A percentile compares a stretch with the other conserved stretches of the same genome.
These are phyloP conservation scores for Russula compacta DNA, from an alignment of 768 basidiomycete genomes.

Conservation along the genomic window DNA sequence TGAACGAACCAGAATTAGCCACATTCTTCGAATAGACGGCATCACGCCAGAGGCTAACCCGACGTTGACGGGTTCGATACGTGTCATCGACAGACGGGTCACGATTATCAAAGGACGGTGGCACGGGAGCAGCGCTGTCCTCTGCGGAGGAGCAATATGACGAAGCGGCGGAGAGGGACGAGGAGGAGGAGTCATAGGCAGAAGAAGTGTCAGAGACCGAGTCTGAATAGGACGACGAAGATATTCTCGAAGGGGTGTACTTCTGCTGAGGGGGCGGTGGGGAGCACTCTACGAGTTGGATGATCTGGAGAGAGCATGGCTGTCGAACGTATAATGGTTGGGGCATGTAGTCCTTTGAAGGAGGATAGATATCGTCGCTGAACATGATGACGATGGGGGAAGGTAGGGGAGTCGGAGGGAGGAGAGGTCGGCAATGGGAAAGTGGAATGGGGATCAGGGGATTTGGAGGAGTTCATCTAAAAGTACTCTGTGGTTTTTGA, in stretches of 20 bases:
- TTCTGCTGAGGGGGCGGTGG: constrained; percentile 21
- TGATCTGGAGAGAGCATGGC: constrained; percentile 16
- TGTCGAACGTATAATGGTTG: constrained; percentile 20
- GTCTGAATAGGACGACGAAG: constrained; percentile 22
- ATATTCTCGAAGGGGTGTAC: constrained; percentile 25
- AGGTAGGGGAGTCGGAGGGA: too few species aligned
- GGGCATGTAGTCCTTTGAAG: constrained; percentile 8
- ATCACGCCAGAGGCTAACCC: constrained; percentile 67
- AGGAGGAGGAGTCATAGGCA: constrained; percentile 38
- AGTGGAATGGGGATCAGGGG: constrained; percentile 11
- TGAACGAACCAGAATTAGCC: constrained; percentile 3
- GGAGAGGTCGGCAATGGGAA: not conserved
- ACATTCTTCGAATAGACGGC: constrained; percentile 35
- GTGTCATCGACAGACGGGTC: constrained; percentile 38
- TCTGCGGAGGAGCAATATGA: constrained; percentile 69
- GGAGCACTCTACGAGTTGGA: constrained; percentile 21
- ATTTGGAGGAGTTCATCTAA: constrained; percentile 6
- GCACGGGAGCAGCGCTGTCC: constrained; percentile 20
- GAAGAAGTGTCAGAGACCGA: constrained; percentile 12
- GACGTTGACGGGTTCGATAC: constrained; percentile 46
- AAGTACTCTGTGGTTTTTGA: not conserved
- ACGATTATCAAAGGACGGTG: constrained; percentile 6
- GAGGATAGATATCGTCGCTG: constrained; percentile 16
- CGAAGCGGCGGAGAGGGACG: constrained; percentile 36
- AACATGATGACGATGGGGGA: too few species aligned